Evolutionary conservation across 1,139 yeast genomes (phyloP).

Genomic region (Taphrina pruni): DNA sequence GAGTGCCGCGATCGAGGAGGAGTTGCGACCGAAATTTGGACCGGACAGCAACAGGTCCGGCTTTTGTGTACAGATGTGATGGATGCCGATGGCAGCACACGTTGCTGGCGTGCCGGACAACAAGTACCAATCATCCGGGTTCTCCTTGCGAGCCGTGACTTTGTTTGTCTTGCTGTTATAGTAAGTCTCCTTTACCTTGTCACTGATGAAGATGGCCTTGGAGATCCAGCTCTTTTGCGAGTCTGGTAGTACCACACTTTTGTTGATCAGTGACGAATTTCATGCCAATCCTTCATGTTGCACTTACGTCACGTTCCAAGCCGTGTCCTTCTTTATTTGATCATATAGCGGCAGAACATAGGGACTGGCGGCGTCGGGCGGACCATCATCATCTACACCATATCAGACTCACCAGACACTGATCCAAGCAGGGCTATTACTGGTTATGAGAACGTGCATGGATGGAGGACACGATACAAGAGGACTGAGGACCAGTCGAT

Average conservation of each 20-base stretch:
- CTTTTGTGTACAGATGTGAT: constrained; percentile 65
- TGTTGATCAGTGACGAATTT: not conserved
- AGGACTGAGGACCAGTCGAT: not conserved
- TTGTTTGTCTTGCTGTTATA: constrained; percentile 50
- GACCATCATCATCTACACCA: constrained; percentile 83
- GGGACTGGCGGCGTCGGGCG: constrained; percentile 82
- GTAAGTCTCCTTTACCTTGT: constrained; percentile 71
- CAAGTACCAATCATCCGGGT: constrained; percentile 78
- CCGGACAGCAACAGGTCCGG: constrained; percentile 90
- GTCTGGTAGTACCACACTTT: constrained; percentile 44
- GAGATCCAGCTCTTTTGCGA: constrained; percentile 76
- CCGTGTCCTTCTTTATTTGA: constrained; percentile 66
- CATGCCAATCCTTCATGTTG: not conserved
- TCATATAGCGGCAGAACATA: constrained; percentile 81
- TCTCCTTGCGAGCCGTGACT: constrained; percentile 46
- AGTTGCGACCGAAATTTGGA: constrained; percentile 93
- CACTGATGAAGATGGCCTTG: constrained; percentile 93
- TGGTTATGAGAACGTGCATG: constrained; percentile 16
- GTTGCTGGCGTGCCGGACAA: constrained; percentile 89
- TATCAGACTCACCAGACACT: not conserved
- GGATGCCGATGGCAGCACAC: constrained; percentile 87
- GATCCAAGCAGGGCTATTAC: not conserved
- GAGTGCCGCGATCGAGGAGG: constrained; percentile 85
- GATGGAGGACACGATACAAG: not conserved
- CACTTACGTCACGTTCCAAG: constrained; percentile 75